Percentiles rank a stretch among this genome's conserved stretches.
These are phyloP conservation scores for Cornus florida DNA, from an alignment of 148 eudicot species.

Conservation along the genomic window DNA sequence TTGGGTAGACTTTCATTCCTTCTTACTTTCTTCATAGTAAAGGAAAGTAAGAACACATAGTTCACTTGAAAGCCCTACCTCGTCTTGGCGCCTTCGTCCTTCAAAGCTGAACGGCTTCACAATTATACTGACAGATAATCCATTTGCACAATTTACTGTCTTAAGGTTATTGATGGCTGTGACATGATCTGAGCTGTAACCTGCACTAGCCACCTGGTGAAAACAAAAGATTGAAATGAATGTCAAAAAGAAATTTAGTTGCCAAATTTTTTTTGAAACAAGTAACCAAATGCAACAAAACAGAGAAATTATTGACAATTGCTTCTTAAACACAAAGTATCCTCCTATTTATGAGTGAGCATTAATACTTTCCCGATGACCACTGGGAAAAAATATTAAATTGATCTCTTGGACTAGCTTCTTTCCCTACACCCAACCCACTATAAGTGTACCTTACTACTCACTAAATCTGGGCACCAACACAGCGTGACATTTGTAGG, in stretches of 20 bases:
- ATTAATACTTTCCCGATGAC: no score
- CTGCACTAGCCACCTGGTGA: constrained; percentile 86
- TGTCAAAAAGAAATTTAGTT: constrained; percentile 2
- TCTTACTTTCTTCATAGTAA: neutral
- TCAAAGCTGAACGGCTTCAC: constrained; percentile 92
- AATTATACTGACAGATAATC: constrained; percentile 63
- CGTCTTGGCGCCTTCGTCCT: constrained; percentile 89
- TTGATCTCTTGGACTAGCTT: neutral
- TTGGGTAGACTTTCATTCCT: neutral
- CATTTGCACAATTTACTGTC: constrained; percentile 46
- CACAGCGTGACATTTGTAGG: neutral
- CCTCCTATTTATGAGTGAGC: no score
- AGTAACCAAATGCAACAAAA: neutral
- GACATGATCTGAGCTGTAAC: constrained; percentile 67
- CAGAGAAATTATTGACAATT: neutral
- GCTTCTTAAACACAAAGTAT: neutral
- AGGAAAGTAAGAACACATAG: neutral
- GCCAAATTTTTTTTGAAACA: neutral
- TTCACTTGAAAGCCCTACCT: constrained; percentile 43
- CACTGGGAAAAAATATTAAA: neutral
- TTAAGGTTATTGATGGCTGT: constrained; percentile 58
- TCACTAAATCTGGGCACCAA: neutral
- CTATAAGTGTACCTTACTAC: neutral
- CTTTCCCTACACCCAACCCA: neutral
- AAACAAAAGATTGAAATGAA: constrained; percentile 6